phyloP scores from a whole-genome alignment of 768 basidiomycete species.

The Tylopilus subfusipes region DNA sequence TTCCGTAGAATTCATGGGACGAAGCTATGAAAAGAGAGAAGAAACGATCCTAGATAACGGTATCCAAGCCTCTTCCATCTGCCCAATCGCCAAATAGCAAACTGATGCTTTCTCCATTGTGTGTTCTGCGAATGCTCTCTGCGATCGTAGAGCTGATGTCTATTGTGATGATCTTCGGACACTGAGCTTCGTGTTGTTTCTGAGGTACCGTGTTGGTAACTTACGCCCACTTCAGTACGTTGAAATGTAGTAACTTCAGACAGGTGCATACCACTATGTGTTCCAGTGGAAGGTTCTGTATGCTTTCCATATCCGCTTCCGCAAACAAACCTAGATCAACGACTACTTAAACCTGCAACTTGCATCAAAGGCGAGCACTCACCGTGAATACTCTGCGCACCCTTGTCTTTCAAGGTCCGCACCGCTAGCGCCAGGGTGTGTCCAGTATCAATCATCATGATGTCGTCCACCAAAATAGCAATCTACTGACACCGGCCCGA shows the following conservation, averaged over 20 bases:
- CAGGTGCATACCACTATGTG: slow-evolving; percentile 69
- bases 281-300: slow-evolving; percentile 73
- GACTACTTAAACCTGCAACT: slow-evolving; percentile 1
- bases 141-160: slow-evolving; percentile 92
- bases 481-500: slow-evolving; percentile 43
- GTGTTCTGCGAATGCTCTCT: slow-evolving; percentile 92
- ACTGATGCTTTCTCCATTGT: slow-evolving; percentile 94
- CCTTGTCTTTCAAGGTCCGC: slow-evolving; percentile 82
- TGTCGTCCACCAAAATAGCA: slow-evolving; percentile 95
- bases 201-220: slow-evolving; percentile 97
- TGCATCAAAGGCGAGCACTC: slow-evolving; percentile 14
- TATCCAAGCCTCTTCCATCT: slow-evolving; percentile 37
- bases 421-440: slow-evolving; percentile 83
- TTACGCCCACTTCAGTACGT: slow-evolving; percentile 35
- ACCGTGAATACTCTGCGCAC: slow-evolving; percentile 91
- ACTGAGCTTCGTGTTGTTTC: slow-evolving; percentile 54
- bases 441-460: slow-evolving; percentile 98
- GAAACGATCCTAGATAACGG: slow-evolving; percentile 17
- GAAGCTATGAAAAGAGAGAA: background rate
- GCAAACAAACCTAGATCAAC: slow-evolving; percentile 65
- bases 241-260: background rate
- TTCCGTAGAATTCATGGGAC: background rate
- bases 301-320: slow-evolving; percentile 62
- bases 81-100: slow-evolving; percentile 84
- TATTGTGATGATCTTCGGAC: slow-evolving; percentile 80